Base-by-base conservation (phyloP, 805 yeast species). In the Candida xyloterini region DNA sequence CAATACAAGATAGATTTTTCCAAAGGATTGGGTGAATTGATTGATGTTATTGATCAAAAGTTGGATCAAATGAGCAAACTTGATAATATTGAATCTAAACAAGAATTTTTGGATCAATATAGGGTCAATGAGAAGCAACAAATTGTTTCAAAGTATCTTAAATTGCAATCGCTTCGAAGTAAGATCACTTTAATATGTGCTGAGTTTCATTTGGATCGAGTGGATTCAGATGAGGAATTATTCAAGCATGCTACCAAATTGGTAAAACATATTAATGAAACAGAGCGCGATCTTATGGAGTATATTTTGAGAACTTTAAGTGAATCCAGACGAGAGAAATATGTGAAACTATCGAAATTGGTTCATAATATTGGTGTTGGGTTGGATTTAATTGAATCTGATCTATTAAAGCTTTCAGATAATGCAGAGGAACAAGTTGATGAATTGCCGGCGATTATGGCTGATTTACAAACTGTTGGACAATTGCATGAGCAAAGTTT, bases 341-440 rank as follows among this genome's bases (percentile, higher is more conserved):
- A 53, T 14, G 42, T 47, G 1, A 48, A 57, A 3, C 56, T 68
- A 4, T 25, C 44, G 9, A 49, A 49, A 7, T 46, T 64, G 22
- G 44, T 57, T 20, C 52, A 50, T 10, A 42, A 45, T 21, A 36
- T 48, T 16, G 48, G 40, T 8, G 29, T 43, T 21, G 52, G 50
- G 32, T 26, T 51, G 30, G 35, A 37, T 27, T 18, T 58, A 37
- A 24, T 48, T 32, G 47, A 54, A 33, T 27, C 38, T 29, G 47
- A 51, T 53, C 25, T 50, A 9, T 15, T 27, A 27, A 46, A 33
- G 21, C 38, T 40, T 16, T 39, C 43, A 7, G 70, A 69, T 15
- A 60, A 57, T 24, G 56, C 68, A 15, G 67, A 67, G 30, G 56
- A 50, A 7, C 76, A 71, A 43, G 52, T 66, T 10, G 56, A 51